Evolutionary conservation across 495 filamentous ascomycete genomes (phyloP).

Genomic region (Talaromyces stipitatus): DNA sequence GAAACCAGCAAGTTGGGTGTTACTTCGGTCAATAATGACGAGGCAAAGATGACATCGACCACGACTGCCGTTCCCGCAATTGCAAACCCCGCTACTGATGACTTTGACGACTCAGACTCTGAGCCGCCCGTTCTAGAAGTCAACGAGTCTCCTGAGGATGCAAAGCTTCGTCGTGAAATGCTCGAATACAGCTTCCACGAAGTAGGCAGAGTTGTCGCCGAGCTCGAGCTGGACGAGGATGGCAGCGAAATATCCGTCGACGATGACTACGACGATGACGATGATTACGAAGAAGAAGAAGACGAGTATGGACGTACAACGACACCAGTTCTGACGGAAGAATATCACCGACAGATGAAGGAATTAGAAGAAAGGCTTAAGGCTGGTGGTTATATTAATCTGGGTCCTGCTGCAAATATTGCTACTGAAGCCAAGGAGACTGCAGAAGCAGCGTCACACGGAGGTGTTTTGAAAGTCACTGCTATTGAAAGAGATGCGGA

Average conservation of each 20-base stretch:
- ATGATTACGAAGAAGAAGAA: constrained; percentile 55
- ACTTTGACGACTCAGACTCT: constrained; percentile 1
- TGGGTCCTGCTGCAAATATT: constrained; percentile 35
- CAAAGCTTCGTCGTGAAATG: constrained; percentile 80
- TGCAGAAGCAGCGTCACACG: constrained; percentile 13
- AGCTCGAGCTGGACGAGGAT: constrained; percentile 75
- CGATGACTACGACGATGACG: constrained; percentile 44
- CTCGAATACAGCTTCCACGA: constrained; percentile 79
- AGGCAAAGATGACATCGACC: neutral
- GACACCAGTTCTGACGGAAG: constrained; percentile 52
- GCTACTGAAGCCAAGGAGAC: constrained; percentile 27
- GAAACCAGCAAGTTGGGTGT: neutral
- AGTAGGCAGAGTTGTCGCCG: constrained; percentile 86
- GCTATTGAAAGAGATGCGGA: constrained; percentile 8
- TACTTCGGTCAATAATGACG: neutral
- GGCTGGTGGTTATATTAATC: constrained; percentile 44
- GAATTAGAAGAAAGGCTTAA: constrained; percentile 71
- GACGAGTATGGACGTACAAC: constrained; percentile 65
- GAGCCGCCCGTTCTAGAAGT: constrained; percentile 28
- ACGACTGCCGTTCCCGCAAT: neutral
- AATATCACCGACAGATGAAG: constrained; percentile 72
- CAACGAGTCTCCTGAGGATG: constrained; percentile 73
- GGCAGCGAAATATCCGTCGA: constrained; percentile 50
- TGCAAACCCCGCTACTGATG: neutral
- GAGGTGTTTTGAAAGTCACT: constrained; percentile 11